Conservation (phyloP, 768 basidiomycete species). For the Lactarius tabidus region DNA sequence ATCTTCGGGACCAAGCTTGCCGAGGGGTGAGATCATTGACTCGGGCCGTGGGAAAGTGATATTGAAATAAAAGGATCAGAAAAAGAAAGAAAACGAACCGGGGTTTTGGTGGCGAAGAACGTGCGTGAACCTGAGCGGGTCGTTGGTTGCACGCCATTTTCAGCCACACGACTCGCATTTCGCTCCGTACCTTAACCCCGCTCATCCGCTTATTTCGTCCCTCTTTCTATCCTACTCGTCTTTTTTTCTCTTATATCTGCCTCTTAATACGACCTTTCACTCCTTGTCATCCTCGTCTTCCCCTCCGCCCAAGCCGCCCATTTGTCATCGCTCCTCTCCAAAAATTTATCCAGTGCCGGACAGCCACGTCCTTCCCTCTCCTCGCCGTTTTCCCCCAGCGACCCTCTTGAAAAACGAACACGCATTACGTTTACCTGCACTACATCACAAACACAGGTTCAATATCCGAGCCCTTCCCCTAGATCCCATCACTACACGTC, state of each 20-base stretch:
- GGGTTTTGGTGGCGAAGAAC: slow-evolving; percentile 34
- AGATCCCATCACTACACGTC: slow-evolving; percentile 4
- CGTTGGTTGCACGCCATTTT: slow-evolving; percentile 34
- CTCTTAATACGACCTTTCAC: neutral
- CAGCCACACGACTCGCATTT: slow-evolving; percentile 36
- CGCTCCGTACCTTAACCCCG: slow-evolving; percentile 7
- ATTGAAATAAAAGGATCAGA: neutral
- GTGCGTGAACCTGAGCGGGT: slow-evolving; percentile 34
- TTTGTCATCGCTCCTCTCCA: slow-evolving; percentile 3
- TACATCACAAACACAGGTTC: slow-evolving; percentile 16
- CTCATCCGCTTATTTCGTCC: neutral
- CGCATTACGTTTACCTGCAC: slow-evolving; percentile 20
- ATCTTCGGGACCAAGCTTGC: neutral
- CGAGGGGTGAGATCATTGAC: neutral
- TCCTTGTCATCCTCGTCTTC: neutral
- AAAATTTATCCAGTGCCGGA: neutral
- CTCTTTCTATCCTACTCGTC: slow-evolving; percentile 1
- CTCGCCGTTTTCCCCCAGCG: neutral
- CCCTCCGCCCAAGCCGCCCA: neutral
- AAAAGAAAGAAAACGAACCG: slow-evolving; percentile 1
- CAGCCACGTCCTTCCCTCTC: neutral
- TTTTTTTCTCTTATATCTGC: neutral
- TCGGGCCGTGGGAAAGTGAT: neutral
- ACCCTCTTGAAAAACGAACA: neutral
- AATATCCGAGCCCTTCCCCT: slow-evolving; percentile 5